phyloP scores from a whole-genome alignment of 139 green algal species.

The Eudorina sp. region DNA sequence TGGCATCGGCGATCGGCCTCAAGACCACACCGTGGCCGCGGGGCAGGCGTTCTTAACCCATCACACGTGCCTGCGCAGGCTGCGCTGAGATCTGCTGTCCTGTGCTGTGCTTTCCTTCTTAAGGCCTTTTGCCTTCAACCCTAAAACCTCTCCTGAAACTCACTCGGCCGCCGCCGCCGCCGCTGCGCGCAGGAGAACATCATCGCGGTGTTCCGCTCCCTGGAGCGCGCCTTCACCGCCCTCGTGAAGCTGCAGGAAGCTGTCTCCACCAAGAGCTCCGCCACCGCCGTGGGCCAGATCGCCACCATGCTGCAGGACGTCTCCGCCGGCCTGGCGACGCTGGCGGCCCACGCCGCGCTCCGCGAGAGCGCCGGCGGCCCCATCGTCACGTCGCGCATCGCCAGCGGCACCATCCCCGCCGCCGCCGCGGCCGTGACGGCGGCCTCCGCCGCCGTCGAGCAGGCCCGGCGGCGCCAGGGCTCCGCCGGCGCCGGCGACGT shows the following conservation, averaged over 20 bases:
- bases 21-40: background rate
- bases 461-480: slow-evolving; percentile 23
- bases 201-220: slow-evolving; percentile 38
- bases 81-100: too few species aligned
- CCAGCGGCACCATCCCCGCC: background rate
- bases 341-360: slow-evolving; percentile 19
- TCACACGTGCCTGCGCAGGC: too few species aligned
- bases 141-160: too few species aligned
- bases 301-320: slow-evolving; percentile 40
- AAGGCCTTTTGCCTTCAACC: too few species aligned
- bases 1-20: too few species aligned
- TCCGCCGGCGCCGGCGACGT: background rate
- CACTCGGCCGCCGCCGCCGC: background rate
- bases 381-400: background rate
- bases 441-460: slow-evolving; percentile 12
- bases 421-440: background rate
- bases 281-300: slow-evolving; percentile 25
- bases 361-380: background rate
- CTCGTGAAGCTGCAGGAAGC: slow-evolving; percentile 55
- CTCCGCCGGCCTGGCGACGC: background rate
- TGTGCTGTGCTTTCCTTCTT: too few species aligned
- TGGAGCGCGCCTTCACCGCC: slow-evolving; percentile 48
- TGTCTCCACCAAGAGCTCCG: slow-evolving; percentile 51
- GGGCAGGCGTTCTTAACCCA: too few species aligned
- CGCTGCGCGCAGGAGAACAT: slow-evolving; percentile 53